phyloP scores from a whole-genome alignment of 2,329 filamentous ascomycete species.

The Calonectria pseudoturangicola region DNA sequence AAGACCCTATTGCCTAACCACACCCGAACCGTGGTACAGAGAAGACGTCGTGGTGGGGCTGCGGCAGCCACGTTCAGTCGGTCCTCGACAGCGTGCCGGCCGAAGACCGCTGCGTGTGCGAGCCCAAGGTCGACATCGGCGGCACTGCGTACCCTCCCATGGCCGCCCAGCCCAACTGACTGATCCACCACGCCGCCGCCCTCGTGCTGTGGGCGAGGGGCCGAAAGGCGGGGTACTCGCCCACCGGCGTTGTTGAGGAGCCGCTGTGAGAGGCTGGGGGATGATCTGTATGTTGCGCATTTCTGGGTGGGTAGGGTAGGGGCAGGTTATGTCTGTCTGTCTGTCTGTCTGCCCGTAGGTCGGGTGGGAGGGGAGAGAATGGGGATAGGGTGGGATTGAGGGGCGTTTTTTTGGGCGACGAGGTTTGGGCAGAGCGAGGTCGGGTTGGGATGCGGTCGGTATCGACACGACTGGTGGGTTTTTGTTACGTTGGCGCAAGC shows the following conservation, averaged over 20 bases:
- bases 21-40: conserved; percentile 39
- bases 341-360: not conserved
- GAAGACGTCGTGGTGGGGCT: conserved; percentile 76
- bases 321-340: too few relatives aligned
- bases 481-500: not conserved
- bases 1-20: conserved; percentile 10
- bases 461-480: not conserved
- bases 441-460: not conserved
- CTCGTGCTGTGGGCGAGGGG: conserved; percentile 56
- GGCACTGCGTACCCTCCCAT: conserved; percentile 80
- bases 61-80: conserved; percentile 75
- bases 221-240: conserved; percentile 55
- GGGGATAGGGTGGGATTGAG: not conserved
- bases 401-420: conserved; percentile 25
- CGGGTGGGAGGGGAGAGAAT: not conserved
- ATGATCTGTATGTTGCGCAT: conserved; percentile 7
- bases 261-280: conserved; percentile 41
- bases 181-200: conserved; percentile 54
- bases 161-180: conserved; percentile 67
- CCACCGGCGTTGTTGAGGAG: conserved; percentile 57
- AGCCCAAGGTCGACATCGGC: conserved; percentile 76
- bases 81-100: conserved; percentile 78
- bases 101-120: conserved; percentile 78
- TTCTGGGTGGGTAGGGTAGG: not conserved
- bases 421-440: not conserved